phyloP scores from a whole-genome alignment of 2,329 filamentous ascomycete genomes.

The Botrytis medusae region DNA sequence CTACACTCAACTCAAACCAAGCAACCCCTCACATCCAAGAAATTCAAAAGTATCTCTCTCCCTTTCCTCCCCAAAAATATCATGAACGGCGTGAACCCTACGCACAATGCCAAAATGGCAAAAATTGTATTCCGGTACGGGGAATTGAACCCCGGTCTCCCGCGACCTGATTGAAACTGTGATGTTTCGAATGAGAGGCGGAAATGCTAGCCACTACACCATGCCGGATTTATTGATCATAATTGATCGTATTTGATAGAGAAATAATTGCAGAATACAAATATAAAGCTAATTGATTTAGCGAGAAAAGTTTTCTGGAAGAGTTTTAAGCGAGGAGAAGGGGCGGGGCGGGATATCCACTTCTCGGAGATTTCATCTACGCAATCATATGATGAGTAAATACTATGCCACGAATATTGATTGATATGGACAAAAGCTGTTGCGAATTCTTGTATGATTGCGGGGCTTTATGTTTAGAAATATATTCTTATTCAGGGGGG shows the following conservation, averaged over 20 bases:
- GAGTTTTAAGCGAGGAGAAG: background rate
- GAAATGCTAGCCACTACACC: background rate
- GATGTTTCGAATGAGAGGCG: background rate
- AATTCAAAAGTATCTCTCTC: no score
- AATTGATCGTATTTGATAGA: background rate
- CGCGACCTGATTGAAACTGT: background rate
- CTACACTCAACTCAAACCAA: background rate
- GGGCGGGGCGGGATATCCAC: background rate
- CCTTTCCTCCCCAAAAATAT: no score
- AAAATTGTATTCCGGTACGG: background rate
- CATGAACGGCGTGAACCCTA: no score
- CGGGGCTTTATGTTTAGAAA: no score
- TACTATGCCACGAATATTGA: no score
- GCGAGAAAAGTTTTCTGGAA: background rate
- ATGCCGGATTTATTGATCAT: background rate
- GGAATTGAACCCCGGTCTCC: background rate
- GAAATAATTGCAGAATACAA: fast-evolving
- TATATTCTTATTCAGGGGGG: no score
- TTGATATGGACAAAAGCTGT: no score
- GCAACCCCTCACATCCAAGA: no score
- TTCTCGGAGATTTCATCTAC: background rate
- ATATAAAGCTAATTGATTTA: background rate
- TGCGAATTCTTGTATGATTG: no score
- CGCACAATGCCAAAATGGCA: no score
- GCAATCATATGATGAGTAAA: no score